Evolutionary conservation across 768 basidiomycete species (phyloP).

Genomic region (Mycena vulgaris): DNA sequence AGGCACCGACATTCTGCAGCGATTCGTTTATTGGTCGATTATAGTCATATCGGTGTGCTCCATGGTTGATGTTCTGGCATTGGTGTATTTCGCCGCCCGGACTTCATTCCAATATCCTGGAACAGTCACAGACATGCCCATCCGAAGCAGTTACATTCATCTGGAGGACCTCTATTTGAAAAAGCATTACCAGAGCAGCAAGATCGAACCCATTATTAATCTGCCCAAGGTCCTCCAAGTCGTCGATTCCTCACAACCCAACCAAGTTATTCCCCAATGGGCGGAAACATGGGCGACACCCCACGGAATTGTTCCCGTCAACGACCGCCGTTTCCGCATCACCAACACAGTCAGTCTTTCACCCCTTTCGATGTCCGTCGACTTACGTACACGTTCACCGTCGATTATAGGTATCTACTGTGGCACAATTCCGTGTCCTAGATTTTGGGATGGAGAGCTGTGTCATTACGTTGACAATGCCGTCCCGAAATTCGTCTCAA

Average conservation of each 20-base stretch:
- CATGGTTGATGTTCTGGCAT: background rate
- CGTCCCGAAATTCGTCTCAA: background rate
- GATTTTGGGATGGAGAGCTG: constrained; percentile 12
- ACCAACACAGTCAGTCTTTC: background rate
- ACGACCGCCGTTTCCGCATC: background rate
- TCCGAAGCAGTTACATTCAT: background rate
- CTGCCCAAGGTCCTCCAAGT: constrained; percentile 5
- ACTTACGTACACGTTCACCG: background rate
- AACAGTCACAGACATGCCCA: background rate
- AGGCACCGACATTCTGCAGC: background rate
- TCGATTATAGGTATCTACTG: background rate
- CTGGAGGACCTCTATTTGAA: background rate
- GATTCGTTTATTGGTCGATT: background rate
- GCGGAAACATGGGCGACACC: constrained; percentile 10
- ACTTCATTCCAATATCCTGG: background rate
- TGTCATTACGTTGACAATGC: background rate
- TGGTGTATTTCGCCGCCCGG: background rate
- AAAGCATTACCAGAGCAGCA: background rate
- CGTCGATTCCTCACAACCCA: background rate
- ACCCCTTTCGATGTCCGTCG: background rate
- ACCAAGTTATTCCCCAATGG: background rate
- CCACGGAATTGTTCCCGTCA: constrained; percentile 4
- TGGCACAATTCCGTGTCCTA: constrained; percentile 9
- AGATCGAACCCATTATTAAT: no score
- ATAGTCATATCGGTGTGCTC: background rate